phyloP scores from a whole-genome alignment of 441 rosid species.

The Dalechampia spathulata region DNA sequence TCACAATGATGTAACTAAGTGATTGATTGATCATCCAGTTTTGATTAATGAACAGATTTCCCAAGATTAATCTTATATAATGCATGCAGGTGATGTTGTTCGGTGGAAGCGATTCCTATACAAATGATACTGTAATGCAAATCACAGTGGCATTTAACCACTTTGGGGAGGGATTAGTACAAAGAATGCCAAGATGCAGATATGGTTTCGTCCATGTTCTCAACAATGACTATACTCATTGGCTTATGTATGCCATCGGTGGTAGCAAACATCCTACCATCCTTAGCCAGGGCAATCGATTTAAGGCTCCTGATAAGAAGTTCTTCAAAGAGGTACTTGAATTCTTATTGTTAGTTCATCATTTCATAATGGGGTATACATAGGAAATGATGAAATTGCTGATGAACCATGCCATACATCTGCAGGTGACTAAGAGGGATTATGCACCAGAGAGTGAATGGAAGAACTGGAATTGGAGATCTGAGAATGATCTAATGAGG shows the following conservation, averaged over 20 bases:
- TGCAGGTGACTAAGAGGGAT: slow-evolving; percentile 48
- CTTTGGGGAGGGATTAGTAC: slow-evolving; percentile 67
- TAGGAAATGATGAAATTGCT: too few relatives aligned
- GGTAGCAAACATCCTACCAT: slow-evolving; percentile 60
- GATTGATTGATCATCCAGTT: too few relatives aligned
- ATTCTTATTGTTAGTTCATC: not conserved
- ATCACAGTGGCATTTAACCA: slow-evolving; percentile 83
- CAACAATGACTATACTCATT: slow-evolving; percentile 73
- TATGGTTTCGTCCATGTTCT: slow-evolving; percentile 73
- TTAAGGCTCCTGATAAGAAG: slow-evolving; percentile 41
- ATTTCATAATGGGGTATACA: too few relatives aligned
- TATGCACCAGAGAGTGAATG: slow-evolving; percentile 26
- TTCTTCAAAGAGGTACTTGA: not conserved
- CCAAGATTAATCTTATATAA: too few relatives aligned
- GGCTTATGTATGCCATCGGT: slow-evolving; percentile 73
- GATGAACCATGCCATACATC: not conserved
- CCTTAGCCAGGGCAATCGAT: slow-evolving; percentile 69
- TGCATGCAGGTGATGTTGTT: slow-evolving; percentile 68
- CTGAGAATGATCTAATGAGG: slow-evolving; percentile 38
- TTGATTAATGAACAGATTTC: too few relatives aligned
- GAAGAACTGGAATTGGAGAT: too few relatives aligned
- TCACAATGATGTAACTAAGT: slow-evolving; percentile 46
- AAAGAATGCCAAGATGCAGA: slow-evolving; percentile 82
- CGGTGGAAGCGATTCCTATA: slow-evolving; percentile 46
- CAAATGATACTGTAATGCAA: slow-evolving; percentile 50